Evolutionary conservation across 2,329 filamentous ascomycete genomes (phyloP).

Genomic region (Aspergillus brunneoviolaceus): DNA sequence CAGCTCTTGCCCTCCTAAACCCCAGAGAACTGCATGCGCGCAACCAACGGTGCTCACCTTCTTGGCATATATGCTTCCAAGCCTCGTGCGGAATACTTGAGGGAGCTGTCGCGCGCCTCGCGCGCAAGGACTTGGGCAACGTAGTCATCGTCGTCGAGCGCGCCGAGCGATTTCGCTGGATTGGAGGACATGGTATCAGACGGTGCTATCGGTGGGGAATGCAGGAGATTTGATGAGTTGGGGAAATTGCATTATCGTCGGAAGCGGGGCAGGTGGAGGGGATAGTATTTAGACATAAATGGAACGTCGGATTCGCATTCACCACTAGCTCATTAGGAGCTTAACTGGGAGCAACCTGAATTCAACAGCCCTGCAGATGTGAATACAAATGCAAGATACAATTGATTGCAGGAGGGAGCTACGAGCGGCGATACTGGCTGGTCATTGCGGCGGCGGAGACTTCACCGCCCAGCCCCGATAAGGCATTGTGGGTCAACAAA

Average conservation of each 20-base stretch:
- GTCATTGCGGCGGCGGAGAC: not conserved
- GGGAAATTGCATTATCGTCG: not conserved
- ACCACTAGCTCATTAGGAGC: not conserved
- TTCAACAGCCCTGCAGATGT: not conserved
- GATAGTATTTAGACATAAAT: not conserved
- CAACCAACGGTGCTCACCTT: slow-evolving; percentile 42
- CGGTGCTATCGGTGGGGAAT: not conserved
- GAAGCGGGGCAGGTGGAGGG: not conserved
- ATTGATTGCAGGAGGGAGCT: not conserved
- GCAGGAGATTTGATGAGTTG: not conserved
- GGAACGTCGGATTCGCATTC: not conserved
- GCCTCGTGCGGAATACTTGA: slow-evolving; percentile 73
- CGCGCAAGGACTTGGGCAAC: slow-evolving; percentile 75
- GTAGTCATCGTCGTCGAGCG: slow-evolving; percentile 55
- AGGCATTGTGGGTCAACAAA: slow-evolving; percentile 8
- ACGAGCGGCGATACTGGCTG: not conserved
- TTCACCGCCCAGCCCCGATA: slow-evolving; percentile 17
- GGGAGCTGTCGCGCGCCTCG: slow-evolving; percentile 72
- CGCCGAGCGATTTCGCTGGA: slow-evolving; percentile 40
- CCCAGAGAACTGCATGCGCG: not conserved
- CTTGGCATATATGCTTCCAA: slow-evolving; percentile 64
- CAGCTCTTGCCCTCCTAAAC: not conserved
- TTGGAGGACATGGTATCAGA: slow-evolving; percentile 28
- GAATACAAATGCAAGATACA: not conserved
- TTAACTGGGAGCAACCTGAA: not conserved